Evolutionary conservation across 805 yeast species (phyloP).

Genomic region (Candida coquimbonensis): DNA sequence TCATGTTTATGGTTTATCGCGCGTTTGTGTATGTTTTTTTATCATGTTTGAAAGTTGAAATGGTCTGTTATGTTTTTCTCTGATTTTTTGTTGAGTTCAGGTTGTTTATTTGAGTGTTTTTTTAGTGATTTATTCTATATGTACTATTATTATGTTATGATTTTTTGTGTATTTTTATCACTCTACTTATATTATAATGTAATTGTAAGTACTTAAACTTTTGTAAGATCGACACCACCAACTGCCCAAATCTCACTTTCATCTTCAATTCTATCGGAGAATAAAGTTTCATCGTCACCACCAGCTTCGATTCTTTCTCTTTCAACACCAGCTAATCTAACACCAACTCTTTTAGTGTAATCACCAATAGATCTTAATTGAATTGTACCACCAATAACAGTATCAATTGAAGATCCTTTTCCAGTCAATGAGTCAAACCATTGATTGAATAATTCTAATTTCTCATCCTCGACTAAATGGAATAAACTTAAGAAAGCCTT

Average conservation of each 20-base stretch:
- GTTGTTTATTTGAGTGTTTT: neutral
- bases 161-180: neutral
- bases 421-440: slow-evolving; percentile 52
- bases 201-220: slow-evolving; percentile 9
- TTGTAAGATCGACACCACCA: slow-evolving; percentile 53
- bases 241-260: slow-evolving; percentile 85
- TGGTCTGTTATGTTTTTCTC: neutral
- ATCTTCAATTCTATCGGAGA: slow-evolving; percentile 80
- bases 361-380: slow-evolving; percentile 76
- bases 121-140: too few species aligned
- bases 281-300: slow-evolving; percentile 82
- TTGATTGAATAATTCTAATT: slow-evolving; percentile 41
- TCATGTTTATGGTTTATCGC: neutral
- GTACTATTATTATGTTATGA: neutral
- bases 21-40: neutral
- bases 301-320: slow-evolving; percentile 85
- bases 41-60: neutral
- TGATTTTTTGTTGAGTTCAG: neutral
- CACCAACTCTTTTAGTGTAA: slow-evolving; percentile 85
- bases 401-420: slow-evolving; percentile 29
- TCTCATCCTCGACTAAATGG: slow-evolving; percentile 61
- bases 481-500: slow-evolving; percentile 75
- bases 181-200: too few species aligned
- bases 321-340: slow-evolving; percentile 77
- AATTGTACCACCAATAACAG: slow-evolving; percentile 41